These are phyloP conservation scores for Termitomyces sp. DNA, from an alignment of 768 basidiomycete species.

Conservation along the genomic window DNA sequence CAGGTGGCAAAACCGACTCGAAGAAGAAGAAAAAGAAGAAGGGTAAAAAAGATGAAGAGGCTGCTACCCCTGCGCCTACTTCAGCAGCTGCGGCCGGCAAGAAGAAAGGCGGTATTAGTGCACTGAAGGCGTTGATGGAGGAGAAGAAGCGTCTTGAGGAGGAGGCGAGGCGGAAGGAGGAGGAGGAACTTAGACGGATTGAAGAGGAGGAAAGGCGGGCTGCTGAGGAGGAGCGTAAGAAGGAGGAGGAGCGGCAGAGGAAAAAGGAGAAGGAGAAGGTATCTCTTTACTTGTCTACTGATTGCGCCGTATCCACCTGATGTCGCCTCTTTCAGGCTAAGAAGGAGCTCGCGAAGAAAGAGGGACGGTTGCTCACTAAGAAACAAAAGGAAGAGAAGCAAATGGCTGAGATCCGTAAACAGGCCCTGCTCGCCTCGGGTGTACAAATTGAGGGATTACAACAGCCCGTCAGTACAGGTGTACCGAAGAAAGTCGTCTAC, in stretches of 20 bases:
- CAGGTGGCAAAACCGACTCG: constrained; percentile 46
- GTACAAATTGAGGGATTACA: constrained; percentile 89
- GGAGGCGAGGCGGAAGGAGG: constrained; percentile 64
- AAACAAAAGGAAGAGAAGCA: constrained; percentile 95
- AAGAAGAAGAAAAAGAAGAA: constrained; percentile 93
- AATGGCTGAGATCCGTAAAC: constrained; percentile 84
- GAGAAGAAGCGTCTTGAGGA: constrained; percentile 88
- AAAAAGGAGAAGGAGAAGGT: constrained; percentile 91
- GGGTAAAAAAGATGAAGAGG: constrained; percentile 56
- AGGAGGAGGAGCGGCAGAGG: constrained; percentile 80
- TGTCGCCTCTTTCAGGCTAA: constrained; percentile 59
- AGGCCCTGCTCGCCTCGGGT: constrained; percentile 87
- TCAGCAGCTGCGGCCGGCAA: constrained; percentile 38
- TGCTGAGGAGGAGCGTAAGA: constrained; percentile 72
- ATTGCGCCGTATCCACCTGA: not conserved
- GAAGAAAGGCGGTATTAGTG: constrained; percentile 79
- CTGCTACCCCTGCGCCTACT: constrained; percentile 34
- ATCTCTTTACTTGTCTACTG: not conserved
- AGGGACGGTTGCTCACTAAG: constrained; percentile 92
- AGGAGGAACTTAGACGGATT: constrained; percentile 76
- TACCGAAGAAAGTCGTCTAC: constrained; percentile 76
- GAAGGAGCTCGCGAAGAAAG: constrained; percentile 86
- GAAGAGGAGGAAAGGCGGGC: constrained; percentile 85
- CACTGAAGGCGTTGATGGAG: constrained; percentile 88
- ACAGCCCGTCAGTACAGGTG: constrained; percentile 39